phyloP scores from a whole-genome alignment of 2,329 filamentous ascomycete genomes.

The Bertia moriformis region DNA sequence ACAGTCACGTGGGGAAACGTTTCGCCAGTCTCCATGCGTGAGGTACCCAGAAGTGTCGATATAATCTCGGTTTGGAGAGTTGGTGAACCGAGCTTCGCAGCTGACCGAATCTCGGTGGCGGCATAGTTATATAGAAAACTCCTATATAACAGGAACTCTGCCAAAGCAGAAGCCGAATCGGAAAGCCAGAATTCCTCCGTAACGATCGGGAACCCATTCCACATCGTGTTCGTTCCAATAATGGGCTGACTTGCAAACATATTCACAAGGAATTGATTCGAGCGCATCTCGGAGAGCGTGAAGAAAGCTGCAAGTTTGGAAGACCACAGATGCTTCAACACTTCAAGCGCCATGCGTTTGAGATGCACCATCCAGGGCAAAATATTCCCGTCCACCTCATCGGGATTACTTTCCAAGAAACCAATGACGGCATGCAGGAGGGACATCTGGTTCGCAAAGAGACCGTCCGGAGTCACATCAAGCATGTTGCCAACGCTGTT shows the following conservation, averaged over 20 bases:
- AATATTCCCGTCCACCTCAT: conserved; percentile 23
- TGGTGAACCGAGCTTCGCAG: conserved; percentile 30
- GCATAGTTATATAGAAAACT: conserved; percentile 42
- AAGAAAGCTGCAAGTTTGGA: conserved; percentile 38
- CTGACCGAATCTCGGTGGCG: conserved; percentile 37
- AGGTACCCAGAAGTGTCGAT: conserved; percentile 35
- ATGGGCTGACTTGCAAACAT: conserved; percentile 31
- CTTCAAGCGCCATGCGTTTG: conserved; percentile 25
- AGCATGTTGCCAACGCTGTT: conserved; percentile 34
- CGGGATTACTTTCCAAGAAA: conserved; percentile 35
- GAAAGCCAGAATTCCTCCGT: conserved; percentile 35
- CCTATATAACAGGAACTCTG: conserved; percentile 39
- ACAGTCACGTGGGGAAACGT: conserved; percentile 33
- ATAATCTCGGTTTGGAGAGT: conserved; percentile 26
- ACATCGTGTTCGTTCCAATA: conserved; percentile 31
- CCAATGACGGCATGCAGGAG: conserved; percentile 41
- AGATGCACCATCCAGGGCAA: conserved; percentile 28
- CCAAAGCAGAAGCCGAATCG: conserved; percentile 31
- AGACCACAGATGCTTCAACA: conserved; percentile 40
- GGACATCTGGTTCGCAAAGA: conserved; percentile 35
- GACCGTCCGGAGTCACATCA: conserved; percentile 29
- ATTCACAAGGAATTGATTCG: conserved; percentile 32
- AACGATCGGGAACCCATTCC: conserved; percentile 30
- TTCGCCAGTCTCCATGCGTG: conserved; percentile 29
- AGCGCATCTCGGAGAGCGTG: conserved; percentile 38